phyloP scores from a whole-genome alignment of 176 grass and related monocot genomes.

The Hyparrhenia diplandra region DNA sequence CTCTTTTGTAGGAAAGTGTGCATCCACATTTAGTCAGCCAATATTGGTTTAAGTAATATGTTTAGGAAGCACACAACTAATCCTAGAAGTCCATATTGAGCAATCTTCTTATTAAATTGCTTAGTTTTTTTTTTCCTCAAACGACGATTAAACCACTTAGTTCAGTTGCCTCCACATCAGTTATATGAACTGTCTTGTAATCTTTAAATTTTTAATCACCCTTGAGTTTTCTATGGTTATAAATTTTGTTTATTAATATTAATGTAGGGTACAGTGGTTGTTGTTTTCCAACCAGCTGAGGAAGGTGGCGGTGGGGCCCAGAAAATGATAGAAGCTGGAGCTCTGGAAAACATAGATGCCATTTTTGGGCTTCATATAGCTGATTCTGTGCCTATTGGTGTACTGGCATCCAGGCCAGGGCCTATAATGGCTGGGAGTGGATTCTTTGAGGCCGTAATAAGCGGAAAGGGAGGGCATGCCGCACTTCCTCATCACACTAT shows the following conservation, averaged over 20 bases:
- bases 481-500: slow-evolving; percentile 94
- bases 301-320: slow-evolving; percentile 78
- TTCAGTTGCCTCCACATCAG: neutral
- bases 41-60: neutral
- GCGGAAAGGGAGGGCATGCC: slow-evolving; percentile 90
- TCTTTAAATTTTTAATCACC: neutral
- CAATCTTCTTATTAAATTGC: neutral
- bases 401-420: slow-evolving; percentile 58
- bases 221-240: neutral
- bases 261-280: slow-evolving; percentile 66
- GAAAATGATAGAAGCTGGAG: slow-evolving; percentile 91
- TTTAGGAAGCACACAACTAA: slow-evolving; percentile 2
- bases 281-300: slow-evolving; percentile 94
- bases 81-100: neutral
- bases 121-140: neutral
- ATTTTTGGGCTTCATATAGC: slow-evolving; percentile 84
- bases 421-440: slow-evolving; percentile 90
- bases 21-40: neutral
- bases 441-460: slow-evolving; percentile 87
- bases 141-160: neutral
- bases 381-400: slow-evolving; percentile 45
- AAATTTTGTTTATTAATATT: slow-evolving; percentile 15
- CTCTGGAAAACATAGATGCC: slow-evolving; percentile 68
- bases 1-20: neutral
- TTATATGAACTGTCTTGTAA: neutral